phyloP scores from a whole-genome alignment of 345 rosid species.

The Bruguiera sexangula region DNA sequence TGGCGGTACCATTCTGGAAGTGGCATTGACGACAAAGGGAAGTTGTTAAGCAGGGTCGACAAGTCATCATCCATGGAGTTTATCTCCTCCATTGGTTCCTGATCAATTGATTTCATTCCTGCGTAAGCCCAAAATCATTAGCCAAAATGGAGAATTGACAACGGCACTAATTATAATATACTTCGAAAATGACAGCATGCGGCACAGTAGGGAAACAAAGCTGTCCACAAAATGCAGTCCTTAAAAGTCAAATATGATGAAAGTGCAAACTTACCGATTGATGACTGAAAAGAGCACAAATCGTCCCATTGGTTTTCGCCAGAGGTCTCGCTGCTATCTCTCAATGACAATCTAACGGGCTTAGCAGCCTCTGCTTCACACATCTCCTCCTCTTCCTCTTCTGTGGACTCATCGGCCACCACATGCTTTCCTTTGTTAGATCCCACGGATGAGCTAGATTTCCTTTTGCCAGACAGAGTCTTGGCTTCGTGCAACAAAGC shows the following conservation, averaged over 20 bases:
- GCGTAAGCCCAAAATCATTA: not conserved
- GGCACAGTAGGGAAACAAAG: not conserved
- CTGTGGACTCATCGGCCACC: not conserved
- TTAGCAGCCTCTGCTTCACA: not conserved
- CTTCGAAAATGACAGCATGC: not conserved
- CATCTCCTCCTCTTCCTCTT: slow-evolving; percentile 1
- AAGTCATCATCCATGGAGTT: slow-evolving; percentile 56
- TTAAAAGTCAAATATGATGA: not conserved
- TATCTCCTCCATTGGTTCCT: slow-evolving; percentile 41
- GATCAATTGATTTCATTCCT: slow-evolving; percentile 28
- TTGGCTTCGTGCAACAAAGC: slow-evolving; percentile 54
- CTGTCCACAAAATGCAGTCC: no score
- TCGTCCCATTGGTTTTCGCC: slow-evolving; percentile 34
- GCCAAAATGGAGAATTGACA: not conserved
- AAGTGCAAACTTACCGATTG: slow-evolving; percentile 37
- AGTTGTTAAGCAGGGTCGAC: slow-evolving; percentile 55
- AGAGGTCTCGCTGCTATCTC: slow-evolving; percentile 8
- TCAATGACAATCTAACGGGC: slow-evolving; percentile 12
- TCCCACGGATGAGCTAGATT: not conserved
- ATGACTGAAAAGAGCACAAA: slow-evolving; percentile 40
- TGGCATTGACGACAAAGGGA: slow-evolving; percentile 46
- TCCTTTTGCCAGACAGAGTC: slow-evolving; percentile 30
- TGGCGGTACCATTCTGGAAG: slow-evolving; percentile 61
- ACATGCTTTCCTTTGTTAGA: slow-evolving; percentile 28
- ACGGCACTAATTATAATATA: not conserved